Evolutionary conservation across 2,329 filamentous ascomycete species (phyloP).

Genomic region (Microdochium trichocladiopsis): DNA sequence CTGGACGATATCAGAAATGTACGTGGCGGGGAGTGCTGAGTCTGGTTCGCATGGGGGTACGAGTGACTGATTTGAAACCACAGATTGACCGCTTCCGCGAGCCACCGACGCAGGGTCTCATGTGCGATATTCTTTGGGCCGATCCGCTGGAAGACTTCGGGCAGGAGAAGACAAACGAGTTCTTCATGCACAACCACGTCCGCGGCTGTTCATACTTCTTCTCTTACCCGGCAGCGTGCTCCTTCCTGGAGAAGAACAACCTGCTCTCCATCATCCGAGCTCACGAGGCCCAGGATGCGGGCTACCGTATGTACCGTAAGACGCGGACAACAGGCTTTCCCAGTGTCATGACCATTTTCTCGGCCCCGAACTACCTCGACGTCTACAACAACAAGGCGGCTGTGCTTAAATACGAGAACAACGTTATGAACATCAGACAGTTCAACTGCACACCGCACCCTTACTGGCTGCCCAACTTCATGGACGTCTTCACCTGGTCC

Average conservation of each 20-base stretch:
- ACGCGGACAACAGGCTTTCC: conserved; percentile 96
- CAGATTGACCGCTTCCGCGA: conserved; percentile 97
- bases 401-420: conserved; percentile 98
- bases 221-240: conserved; percentile 93
- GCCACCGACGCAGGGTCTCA: conserved; percentile 91
- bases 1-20: conserved; percentile 89
- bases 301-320: conserved; percentile 98
- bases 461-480: conserved; percentile 99
- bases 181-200: conserved; percentile 96
- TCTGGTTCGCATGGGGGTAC: not conserved
- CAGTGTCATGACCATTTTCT: conserved; percentile 99
- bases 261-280: conserved; percentile 93
- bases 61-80: conserved; percentile 7
- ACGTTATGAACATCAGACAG: conserved; percentile 99
- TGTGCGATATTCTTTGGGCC: conserved; percentile 99
- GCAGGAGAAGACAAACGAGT: conserved; percentile 96
- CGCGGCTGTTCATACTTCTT: conserved; percentile 99
- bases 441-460: conserved; percentile 99
- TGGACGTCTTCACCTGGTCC: conserved; percentile 99
- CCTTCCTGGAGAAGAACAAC: conserved; percentile 98
- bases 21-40: conserved; percentile 24
- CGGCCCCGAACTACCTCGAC: conserved; percentile 95
- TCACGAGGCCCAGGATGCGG: conserved; percentile 96
- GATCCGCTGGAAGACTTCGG: conserved; percentile 97
- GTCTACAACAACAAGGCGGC: conserved; percentile 99